Conservation (phyloP, 139 green algal genomes). For the Coelastrella sp. region DNA sequence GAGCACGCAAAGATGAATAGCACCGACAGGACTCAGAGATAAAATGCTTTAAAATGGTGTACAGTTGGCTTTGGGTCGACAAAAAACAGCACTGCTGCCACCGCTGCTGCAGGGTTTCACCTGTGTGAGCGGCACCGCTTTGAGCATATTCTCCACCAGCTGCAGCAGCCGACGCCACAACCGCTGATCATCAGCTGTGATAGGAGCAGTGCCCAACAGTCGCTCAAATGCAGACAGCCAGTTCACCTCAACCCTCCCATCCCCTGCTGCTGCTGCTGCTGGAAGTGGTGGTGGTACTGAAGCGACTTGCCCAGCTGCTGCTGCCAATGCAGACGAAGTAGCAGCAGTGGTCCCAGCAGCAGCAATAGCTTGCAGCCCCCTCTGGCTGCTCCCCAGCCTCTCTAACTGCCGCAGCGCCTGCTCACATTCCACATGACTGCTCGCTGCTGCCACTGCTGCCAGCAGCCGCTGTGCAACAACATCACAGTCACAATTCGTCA, state of each 20-base stretch:
- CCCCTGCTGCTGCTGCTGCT: not conserved
- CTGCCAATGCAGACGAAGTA: not conserved
- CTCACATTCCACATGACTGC: slow-evolving; percentile 47
- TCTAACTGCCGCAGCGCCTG: slow-evolving; percentile 45
- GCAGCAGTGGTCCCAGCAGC: slow-evolving; percentile 16
- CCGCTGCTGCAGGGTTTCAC: not conserved
- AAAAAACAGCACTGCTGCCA: not conserved
- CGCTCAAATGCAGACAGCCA: slow-evolving; percentile 46
- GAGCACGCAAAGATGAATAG: too few species aligned
- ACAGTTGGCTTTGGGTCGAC: too few species aligned
- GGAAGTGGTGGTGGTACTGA: not conserved
- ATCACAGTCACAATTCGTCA: not conserved
- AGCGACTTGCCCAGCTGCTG: not conserved
- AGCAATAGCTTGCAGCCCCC: slow-evolving; percentile 41
- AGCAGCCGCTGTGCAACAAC: slow-evolving; percentile 18
- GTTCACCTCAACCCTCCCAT: not conserved
- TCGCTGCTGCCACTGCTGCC: not conserved
- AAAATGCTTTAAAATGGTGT: too few species aligned
- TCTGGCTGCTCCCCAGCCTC: slow-evolving; percentile 16
- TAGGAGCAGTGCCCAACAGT: slow-evolving; percentile 56
- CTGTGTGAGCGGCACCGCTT: slow-evolving; percentile 26
- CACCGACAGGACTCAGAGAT: too few species aligned
- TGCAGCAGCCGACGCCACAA: slow-evolving; percentile 66
- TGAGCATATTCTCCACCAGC: slow-evolving; percentile 49
- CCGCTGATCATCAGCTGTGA: slow-evolving; percentile 56